phyloP scores from a whole-genome alignment of 352 stramenopile genomes.

The Phytopythium boreale region DNA sequence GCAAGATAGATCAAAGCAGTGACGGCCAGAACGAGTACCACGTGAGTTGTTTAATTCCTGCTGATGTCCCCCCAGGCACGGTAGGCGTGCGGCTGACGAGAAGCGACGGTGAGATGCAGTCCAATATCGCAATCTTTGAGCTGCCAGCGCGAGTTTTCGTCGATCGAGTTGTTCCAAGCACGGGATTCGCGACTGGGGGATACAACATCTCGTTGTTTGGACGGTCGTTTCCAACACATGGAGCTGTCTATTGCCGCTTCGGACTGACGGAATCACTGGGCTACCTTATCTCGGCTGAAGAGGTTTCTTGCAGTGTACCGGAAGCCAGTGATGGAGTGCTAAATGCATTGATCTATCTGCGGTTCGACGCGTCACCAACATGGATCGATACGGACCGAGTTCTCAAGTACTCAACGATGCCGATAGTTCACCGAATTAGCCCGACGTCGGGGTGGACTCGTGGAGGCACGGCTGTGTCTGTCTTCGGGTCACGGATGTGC shows the following conservation, averaged over 20 bases:
- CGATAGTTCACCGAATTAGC: conserved; percentile 19
- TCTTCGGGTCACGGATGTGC: conserved; percentile 23
- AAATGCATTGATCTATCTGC: conserved; percentile 6
- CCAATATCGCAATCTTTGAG: conserved; percentile 22
- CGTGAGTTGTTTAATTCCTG: background rate
- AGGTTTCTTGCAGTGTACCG: conserved; percentile 17
- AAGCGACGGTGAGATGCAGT: background rate
- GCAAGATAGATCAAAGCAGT: background rate
- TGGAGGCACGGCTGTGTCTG: conserved; percentile 23
- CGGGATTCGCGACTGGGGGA: conserved; percentile 15
- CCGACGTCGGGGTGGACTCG: conserved; percentile 33
- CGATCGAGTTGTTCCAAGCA: conserved; percentile 5
- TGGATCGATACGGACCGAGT: conserved; percentile 3
- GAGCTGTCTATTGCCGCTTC: conserved; percentile 15
- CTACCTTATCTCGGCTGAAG: conserved; percentile 9
- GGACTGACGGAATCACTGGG: conserved; percentile 7
- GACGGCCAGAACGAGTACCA: background rate
- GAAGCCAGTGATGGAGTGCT: background rate
- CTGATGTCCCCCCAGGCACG: background rate
- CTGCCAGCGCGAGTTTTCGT: conserved; percentile 9
- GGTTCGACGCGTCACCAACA: conserved; percentile 8
- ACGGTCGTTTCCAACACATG: conserved; percentile 11
- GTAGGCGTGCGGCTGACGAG: conserved; percentile 8
- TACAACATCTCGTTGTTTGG: conserved; percentile 18
- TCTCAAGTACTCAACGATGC: conserved; percentile 14